Evolutionary conservation across 768 basidiomycete genomes (phyloP).

Genomic region (Trametopsis cervina): DNA sequence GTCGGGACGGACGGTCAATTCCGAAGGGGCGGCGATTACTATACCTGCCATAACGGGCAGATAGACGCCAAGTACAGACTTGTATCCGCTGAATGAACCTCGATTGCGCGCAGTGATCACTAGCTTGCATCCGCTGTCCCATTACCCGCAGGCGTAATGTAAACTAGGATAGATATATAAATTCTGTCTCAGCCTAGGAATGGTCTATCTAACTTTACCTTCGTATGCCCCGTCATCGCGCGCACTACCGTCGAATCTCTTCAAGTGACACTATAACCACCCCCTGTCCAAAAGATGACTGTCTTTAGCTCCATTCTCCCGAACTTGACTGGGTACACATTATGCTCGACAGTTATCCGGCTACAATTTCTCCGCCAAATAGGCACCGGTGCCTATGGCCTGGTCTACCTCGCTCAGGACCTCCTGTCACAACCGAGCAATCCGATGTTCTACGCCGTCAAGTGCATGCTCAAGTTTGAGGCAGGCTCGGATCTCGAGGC

Average conservation of each 20-base stretch:
- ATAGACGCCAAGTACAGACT: not conserved
- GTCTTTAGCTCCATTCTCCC: conserved; percentile 22
- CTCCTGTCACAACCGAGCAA: conserved; percentile 8
- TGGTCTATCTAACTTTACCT: too few relatives aligned
- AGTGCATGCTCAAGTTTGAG: conserved; percentile 20
- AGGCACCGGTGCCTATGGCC: conserved; percentile 23
- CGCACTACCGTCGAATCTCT: too few relatives aligned
- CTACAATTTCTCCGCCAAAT: conserved; percentile 15
- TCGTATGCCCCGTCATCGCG: too few relatives aligned
- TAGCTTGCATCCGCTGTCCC: not conserved
- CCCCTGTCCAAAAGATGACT: conserved; percentile 12
- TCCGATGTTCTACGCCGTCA: conserved; percentile 20
- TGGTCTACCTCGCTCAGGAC: conserved; percentile 23
- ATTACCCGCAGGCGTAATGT: not conserved
- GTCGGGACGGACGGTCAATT: too few relatives aligned
- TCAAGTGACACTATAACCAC: not conserved
- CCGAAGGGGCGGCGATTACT: not conserved
- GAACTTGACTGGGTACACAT: conserved; percentile 16
- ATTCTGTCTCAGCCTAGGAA: too few relatives aligned
- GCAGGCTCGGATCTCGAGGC: conserved; percentile 12
- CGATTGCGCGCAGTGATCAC: not conserved
- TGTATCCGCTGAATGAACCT: not conserved
- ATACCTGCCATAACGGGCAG: not conserved
- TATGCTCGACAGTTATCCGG: conserved; percentile 10
- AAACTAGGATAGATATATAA: too few relatives aligned